phyloP scores from a whole-genome alignment of 176 grass and related monocot genomes.

The Musa beccarii region DNA sequence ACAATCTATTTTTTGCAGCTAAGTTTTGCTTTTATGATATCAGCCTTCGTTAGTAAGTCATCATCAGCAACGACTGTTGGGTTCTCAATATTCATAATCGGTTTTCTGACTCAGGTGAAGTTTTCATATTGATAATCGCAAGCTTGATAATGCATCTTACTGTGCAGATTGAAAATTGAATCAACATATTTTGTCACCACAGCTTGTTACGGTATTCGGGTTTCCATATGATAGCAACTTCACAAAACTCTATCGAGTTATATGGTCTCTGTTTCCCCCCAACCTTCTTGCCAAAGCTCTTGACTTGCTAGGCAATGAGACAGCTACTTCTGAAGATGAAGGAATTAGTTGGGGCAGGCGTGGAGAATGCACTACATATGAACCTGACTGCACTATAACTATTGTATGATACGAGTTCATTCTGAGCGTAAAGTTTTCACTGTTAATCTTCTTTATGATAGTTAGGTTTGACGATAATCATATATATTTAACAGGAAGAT shows the following conservation, averaged over 20 bases:
- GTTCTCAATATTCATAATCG: conserved; percentile 92
- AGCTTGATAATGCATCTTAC: background rate
- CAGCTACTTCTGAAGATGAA: conserved; percentile 70
- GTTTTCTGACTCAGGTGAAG: conserved; percentile 90
- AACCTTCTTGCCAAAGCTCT: conserved; percentile 87
- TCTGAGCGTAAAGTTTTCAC: background rate
- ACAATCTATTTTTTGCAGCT: conserved; percentile 38
- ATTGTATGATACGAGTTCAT: conserved; percentile 45
- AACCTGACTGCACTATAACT: conserved; percentile 76
- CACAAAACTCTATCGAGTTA: conserved; percentile 38
- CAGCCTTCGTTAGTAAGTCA: conserved; percentile 74
- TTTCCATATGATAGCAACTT: conserved; percentile 54
- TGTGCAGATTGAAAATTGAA: background rate
- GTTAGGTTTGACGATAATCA: background rate
- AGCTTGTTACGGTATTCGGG: conserved; percentile 91
- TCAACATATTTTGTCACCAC: conserved; percentile 12
- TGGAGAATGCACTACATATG: conserved; percentile 37
- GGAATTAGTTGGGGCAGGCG: conserved; percentile 73
- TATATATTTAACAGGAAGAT: conserved; percentile 44
- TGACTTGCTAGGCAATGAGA: conserved; percentile 69
- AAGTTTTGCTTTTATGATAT: conserved; percentile 94
- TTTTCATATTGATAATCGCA: conserved; percentile 11
- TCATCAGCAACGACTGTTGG: conserved; percentile 91
- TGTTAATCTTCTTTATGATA: background rate
- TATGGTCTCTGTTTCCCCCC: conserved; percentile 94